These are phyloP conservation scores for Leccinum pachyderme DNA, from an alignment of 1,284 basidiomycete species.

Conservation along the genomic window DNA sequence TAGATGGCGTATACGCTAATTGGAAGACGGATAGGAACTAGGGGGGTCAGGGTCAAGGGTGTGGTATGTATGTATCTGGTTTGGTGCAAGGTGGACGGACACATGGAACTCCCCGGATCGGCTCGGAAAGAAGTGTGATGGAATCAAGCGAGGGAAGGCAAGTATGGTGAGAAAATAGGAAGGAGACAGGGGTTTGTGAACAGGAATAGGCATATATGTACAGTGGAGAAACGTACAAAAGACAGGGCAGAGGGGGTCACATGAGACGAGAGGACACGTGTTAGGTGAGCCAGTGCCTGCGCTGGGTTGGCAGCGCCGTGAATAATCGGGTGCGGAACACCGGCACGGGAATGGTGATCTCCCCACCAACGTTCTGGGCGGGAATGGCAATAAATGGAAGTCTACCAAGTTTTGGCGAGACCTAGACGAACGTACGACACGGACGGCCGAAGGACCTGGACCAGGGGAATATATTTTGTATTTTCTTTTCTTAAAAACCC, in stretches of 20 bases:
- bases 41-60: conserved; percentile 22
- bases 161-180: conserved; percentile 4
- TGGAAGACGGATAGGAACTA: conserved; percentile 25
- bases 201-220: not conserved
- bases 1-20: conserved; percentile 8
- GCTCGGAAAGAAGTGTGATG: conserved; percentile 14
- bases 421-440: conserved; percentile 7
- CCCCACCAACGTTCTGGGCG: conserved; percentile 11
- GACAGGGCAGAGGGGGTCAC: not conserved
- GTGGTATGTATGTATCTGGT: not conserved
- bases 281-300: not conserved
- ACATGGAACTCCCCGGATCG: conserved; percentile 22
- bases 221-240: not conserved
- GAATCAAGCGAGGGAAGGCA: conserved; percentile 1
- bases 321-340: conserved; percentile 16
- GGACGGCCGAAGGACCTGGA: conserved; percentile 17
- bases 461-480: not conserved
- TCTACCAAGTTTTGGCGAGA: conserved; percentile 15
- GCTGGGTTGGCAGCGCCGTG: conserved; percentile 7
- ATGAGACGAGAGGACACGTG: conserved; percentile 1
- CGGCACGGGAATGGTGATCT: conserved; percentile 18
- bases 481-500: conserved; percentile 13
- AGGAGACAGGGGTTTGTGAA: conserved; percentile 1
- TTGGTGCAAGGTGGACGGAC: not conserved
- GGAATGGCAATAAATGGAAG: conserved; percentile 12